Evolutionary conservation across 2,329 filamentous ascomycete genomes (phyloP).

Genomic region (Leptosphaerulina australis): DNA sequence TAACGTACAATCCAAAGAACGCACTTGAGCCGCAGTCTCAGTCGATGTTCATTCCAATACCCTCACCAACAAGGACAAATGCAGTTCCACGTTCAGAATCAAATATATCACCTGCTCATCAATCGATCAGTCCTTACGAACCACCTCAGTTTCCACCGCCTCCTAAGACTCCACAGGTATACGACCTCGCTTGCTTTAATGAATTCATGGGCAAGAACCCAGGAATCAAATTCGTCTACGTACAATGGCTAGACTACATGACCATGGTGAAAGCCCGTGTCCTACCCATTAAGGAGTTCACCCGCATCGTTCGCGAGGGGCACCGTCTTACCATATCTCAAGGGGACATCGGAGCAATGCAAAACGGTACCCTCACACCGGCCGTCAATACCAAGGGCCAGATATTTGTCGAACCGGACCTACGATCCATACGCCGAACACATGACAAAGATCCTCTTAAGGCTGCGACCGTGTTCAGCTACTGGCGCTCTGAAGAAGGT

Average conservation of each 20-base stretch:
- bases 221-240: constrained; percentile 68
- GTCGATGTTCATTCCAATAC: constrained; percentile 14
- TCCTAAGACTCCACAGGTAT: constrained; percentile 39
- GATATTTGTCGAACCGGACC: constrained; percentile 70
- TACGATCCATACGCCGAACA: constrained; percentile 63
- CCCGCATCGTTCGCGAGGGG: constrained; percentile 43
- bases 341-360: constrained; percentile 69
- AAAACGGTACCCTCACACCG: constrained; percentile 66
- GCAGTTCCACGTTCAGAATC: constrained; percentile 1
- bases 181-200: constrained; percentile 50
- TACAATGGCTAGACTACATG: constrained; percentile 83
- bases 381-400: constrained; percentile 66
- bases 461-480: constrained; percentile 70
- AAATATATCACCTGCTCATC: not conserved
- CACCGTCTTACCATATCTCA: constrained; percentile 65
- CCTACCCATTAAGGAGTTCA: constrained; percentile 63
- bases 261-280: constrained; percentile 69
- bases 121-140: constrained; percentile 23
- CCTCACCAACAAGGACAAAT: constrained; percentile 1
- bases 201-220: constrained; percentile 59
- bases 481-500: constrained; percentile 66
- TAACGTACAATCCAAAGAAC: constrained; percentile 30
- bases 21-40: constrained; percentile 9
- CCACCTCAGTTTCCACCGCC: constrained; percentile 37
- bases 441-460: constrained; percentile 54